phyloP scores from a whole-genome alignment of 352 stramenopile genomes.

The Pythium dissotocum region DNA sequence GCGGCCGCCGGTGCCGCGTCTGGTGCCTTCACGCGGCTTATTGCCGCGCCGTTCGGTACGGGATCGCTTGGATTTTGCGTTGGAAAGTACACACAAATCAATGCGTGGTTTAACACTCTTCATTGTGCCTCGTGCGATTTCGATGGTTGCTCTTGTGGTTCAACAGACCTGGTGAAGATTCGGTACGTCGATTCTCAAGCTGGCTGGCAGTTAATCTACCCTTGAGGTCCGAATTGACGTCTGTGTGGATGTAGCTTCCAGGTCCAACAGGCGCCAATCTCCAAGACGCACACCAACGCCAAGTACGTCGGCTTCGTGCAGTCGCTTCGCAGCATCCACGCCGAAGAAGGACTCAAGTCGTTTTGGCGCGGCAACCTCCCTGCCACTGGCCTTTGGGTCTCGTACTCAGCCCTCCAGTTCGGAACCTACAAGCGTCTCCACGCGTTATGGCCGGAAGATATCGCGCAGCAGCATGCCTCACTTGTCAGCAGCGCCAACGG shows the following conservation, averaged over 20 bases:
- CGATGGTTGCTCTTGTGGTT: not conserved
- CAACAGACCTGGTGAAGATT: slow-evolving; percentile 76
- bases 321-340: slow-evolving; percentile 67
- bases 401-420: slow-evolving; percentile 84
- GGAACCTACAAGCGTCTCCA: slow-evolving; percentile 58
- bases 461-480: slow-evolving; percentile 24
- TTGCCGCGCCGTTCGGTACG: slow-evolving; percentile 70
- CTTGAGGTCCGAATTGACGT: not conserved
- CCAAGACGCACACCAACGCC: slow-evolving; percentile 13
- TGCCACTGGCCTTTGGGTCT: slow-evolving; percentile 76
- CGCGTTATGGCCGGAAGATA: slow-evolving; percentile 35
- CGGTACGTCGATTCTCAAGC: slow-evolving; percentile 24
- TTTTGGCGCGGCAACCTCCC: slow-evolving; percentile 87
- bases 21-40: slow-evolving; percentile 61
- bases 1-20: slow-evolving; percentile 61
- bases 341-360: slow-evolving; percentile 74
- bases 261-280: slow-evolving; percentile 64
- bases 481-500: slow-evolving; percentile 78
- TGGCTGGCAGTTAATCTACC: not conserved
- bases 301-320: slow-evolving; percentile 64
- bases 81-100: slow-evolving; percentile 12
- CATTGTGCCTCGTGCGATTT: not conserved
- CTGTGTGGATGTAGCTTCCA: slow-evolving; percentile 47
- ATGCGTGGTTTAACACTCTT: slow-evolving; percentile 10
- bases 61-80: not conserved